Evolutionary conservation across 2,329 filamentous ascomycete genomes (phyloP).

Genomic region (Polytolypa hystricis): DNA sequence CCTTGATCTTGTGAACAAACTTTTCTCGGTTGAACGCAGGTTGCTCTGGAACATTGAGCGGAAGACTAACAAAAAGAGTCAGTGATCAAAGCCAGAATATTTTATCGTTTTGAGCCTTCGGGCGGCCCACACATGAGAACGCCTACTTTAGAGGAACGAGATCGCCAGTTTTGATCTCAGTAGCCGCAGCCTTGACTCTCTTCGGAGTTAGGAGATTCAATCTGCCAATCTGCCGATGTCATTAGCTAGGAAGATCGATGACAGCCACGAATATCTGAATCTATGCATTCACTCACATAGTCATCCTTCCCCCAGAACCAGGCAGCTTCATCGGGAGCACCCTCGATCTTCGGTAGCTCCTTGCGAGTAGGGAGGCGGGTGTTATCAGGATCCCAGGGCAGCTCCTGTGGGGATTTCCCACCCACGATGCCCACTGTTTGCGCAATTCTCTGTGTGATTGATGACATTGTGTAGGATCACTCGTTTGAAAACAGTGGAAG

Average conservation of each 20-base stretch:
- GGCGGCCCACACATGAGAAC: background rate
- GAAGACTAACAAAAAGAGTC: constrained; percentile 30
- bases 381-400: constrained; percentile 45
- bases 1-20: constrained; percentile 46
- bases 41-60: constrained; percentile 40
- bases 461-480: constrained; percentile 10
- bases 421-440: constrained; percentile 8
- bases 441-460: constrained; percentile 7
- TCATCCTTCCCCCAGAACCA: constrained; percentile 53
- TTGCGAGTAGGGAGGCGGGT: constrained; percentile 43
- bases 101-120: background rate
- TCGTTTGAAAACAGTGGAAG: too few species aligned
- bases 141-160: constrained; percentile 44
- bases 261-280: background rate
- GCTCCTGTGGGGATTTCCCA: constrained; percentile 18
- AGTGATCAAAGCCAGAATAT: background rate
- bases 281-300: constrained; percentile 24
- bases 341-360: constrained; percentile 41
- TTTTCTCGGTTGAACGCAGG: constrained; percentile 43
- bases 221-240: constrained; percentile 23
- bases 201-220: constrained; percentile 47
- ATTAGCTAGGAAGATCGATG: constrained; percentile 8
- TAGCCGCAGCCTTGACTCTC: constrained; percentile 42
- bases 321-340: constrained; percentile 44
- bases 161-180: constrained; percentile 45